phyloP scores from a whole-genome alignment of 2,329 filamentous ascomycete genomes.

The Apiospora pterosperma region DNA sequence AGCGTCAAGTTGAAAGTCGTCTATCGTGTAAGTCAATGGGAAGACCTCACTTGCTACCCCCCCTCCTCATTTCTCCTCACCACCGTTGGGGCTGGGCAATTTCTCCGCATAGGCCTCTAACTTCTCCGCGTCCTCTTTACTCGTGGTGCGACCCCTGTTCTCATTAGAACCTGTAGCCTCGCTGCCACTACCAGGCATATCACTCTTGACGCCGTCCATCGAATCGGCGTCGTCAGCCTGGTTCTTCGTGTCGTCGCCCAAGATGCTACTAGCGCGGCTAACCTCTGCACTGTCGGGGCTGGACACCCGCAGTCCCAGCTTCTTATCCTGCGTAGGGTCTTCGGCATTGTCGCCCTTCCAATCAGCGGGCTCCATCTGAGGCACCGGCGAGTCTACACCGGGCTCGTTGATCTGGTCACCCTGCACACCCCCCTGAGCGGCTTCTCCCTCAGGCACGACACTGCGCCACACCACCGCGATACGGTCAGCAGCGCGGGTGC shows the following conservation, averaged over 20 bases:
- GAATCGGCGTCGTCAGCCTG: slow-evolving; percentile 17
- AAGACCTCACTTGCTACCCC: neutral
- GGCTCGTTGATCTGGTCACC: slow-evolving; percentile 60
- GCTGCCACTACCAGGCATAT: neutral
- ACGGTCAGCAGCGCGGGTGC: slow-evolving; percentile 75
- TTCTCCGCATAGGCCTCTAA: slow-evolving; percentile 25
- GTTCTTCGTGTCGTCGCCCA: slow-evolving; percentile 28
- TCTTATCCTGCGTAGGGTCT: slow-evolving; percentile 51
- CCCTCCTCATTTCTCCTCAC: neutral
- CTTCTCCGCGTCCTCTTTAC: slow-evolving; percentile 14
- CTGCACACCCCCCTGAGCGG: slow-evolving; percentile 10
- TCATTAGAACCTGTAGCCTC: neutral
- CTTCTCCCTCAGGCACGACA: slow-evolving; percentile 21
- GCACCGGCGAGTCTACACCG: slow-evolving; percentile 62
- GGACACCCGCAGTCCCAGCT: slow-evolving; percentile 64
- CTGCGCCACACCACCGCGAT: slow-evolving; percentile 81
- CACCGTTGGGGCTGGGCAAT: slow-evolving; percentile 22
- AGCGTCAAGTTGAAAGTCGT: neutral
- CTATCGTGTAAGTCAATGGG: neutral
- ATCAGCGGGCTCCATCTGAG: slow-evolving; percentile 66
- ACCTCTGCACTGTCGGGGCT: slow-evolving; percentile 63
- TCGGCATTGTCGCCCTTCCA: slow-evolving; percentile 63
- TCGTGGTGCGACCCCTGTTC: slow-evolving; percentile 5
- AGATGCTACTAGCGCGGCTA: slow-evolving; percentile 70
- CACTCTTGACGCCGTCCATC: slow-evolving; percentile 9